Base-by-base conservation (phyloP, 257 asterid species). In the Capsicum rhomboideum region DNA sequence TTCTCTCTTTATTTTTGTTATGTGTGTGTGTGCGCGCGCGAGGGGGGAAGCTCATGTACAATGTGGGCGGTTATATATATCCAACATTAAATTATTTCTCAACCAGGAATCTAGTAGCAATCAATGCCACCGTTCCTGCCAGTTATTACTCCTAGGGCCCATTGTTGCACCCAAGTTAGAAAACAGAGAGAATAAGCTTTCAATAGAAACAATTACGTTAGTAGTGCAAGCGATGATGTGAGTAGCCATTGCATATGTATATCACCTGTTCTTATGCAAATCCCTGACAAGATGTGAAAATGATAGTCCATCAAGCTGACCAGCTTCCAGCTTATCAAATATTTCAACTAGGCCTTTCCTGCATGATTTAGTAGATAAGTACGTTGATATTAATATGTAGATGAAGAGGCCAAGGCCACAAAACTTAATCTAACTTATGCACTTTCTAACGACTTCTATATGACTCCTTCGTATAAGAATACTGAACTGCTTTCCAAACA, bases 271-370 rank as follows among this genome's bases (percentile, higher is more conserved):
- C 85, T 85, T 90, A 84, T 96, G 99, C 91, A 93, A 86, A 75
- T 90, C 88, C 90, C 86, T 87, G 86, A 96, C 96, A 79, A 79
- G 93, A 84, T 44, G 92, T 12, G 93, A 84, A 82, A 92, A 80
- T 80, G 93, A 88, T 61, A 89, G 86, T 85, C 86, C 89, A 56
- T 85, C 88, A 44, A 93, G 93, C 88, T 61, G 84, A 74, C 98
- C 97, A 74, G 89, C 90, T 84, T 93, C 98, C 86, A 93, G 66
- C 90, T 89, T 90, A 83, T 94, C 97, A 87, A 94, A 90, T 88
- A 94, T 72, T 82, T 92, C 93, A 79, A 93, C 97, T 18, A 96
- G 91, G 86, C 96, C 92, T 89, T 90, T 93, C 97, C 99, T 96
- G 97, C 87, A 86, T 50, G 68, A 46, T 79, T 79, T 66, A 75